phyloP scores from a whole-genome alignment of 306 rosid genomes.

The Datisca glomerata region DNA sequence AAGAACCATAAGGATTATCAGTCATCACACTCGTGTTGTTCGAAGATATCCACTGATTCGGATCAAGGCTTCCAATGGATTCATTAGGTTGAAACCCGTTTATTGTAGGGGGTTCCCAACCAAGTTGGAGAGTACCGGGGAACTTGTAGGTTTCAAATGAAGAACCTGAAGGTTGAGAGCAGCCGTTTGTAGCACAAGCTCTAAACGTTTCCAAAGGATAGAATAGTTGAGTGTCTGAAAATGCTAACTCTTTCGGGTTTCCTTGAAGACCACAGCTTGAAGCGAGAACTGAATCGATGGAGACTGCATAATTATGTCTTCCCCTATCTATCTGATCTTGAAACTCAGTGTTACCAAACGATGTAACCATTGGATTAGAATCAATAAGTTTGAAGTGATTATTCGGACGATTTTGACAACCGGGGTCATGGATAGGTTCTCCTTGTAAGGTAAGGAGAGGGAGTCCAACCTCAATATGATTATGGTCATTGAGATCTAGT shows the following conservation, averaged over 20 bases:
- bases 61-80: constrained; percentile 24
- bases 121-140: constrained; percentile 17
- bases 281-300: constrained; percentile 29
- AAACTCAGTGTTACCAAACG: constrained; percentile 19
- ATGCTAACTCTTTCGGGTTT: constrained; percentile 26
- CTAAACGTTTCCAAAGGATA: constrained; percentile 21
- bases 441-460: constrained; percentile 30
- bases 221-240: constrained; percentile 23
- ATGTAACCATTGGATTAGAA: constrained; percentile 20
- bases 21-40: constrained; percentile 28
- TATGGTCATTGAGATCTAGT: constrained; percentile 36
- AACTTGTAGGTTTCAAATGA: constrained; percentile 16
- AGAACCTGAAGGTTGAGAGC: constrained; percentile 32
- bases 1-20: too few species aligned
- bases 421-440: constrained; percentile 14
- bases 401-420: constrained; percentile 12
- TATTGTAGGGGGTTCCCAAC: constrained; percentile 11
- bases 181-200: constrained; percentile 25
- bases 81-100: constrained; percentile 21
- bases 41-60: constrained; percentile 41
- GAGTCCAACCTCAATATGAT: constrained; percentile 23
- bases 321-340: constrained; percentile 27
- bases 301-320: constrained; percentile 19
- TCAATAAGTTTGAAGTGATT: constrained; percentile 14
- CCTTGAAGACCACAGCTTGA: constrained; percentile 35